Evolutionary conservation across 169 alveolate genomes (phyloP).

Genomic region (Plasmodium fragile): DNA sequence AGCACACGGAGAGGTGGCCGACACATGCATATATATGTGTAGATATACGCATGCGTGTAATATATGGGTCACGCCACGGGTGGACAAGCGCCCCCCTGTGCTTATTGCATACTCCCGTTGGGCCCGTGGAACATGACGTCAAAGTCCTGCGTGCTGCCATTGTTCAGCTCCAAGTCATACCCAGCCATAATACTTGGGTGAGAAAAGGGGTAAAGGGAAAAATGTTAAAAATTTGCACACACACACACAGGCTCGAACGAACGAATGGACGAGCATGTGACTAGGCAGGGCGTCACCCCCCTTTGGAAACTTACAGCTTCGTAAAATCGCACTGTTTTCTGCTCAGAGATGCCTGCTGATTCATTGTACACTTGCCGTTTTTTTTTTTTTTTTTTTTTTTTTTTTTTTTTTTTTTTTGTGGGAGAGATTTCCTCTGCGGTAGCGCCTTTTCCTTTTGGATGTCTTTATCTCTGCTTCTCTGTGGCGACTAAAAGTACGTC

Average conservation of each 20-base stretch:
- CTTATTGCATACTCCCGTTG: slow-evolving; percentile 79
- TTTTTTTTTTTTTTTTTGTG: neutral
- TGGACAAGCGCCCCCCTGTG: neutral
- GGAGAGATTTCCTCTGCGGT: neutral
- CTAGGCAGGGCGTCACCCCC: neutral
- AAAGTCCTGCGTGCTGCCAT: slow-evolving; percentile 87
- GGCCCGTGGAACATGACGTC: slow-evolving; percentile 89
- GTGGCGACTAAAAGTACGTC: neutral
- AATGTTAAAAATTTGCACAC: neutral
- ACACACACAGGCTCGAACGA: neutral
- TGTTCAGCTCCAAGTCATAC: slow-evolving; percentile 84
- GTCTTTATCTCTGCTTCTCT: slow-evolving; percentile 5
- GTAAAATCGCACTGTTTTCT: slow-evolving; percentile 87
- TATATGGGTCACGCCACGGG: neutral
- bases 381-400: neutral
- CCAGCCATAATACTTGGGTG: slow-evolving; percentile 86
- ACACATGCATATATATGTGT: neutral
- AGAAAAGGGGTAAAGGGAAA: neutral
- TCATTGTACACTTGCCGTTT: slow-evolving; percentile 10
- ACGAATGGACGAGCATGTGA: neutral
- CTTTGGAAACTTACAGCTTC: slow-evolving; percentile 82
- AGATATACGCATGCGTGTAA: neutral
- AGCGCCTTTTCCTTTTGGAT: slow-evolving; percentile 1
- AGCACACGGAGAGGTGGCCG: neutral
- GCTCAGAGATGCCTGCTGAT: slow-evolving; percentile 64